Evolutionary conservation across 768 basidiomycete genomes (phyloP).

Genomic region (Termitomyces sp.): DNA sequence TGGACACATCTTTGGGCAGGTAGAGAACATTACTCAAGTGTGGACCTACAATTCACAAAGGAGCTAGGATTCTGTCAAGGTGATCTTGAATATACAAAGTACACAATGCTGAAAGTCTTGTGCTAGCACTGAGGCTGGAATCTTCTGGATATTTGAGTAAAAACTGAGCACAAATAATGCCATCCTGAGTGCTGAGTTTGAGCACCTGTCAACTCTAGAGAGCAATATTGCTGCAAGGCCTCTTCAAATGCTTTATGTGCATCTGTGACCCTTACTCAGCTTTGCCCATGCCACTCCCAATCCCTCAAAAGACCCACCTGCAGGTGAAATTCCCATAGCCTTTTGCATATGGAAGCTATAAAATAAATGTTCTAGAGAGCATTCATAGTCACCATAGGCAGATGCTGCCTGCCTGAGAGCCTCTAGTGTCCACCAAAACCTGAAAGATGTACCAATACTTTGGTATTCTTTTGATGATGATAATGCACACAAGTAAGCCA

Average conservation of each 20-base stretch:
- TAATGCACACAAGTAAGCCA: neutral
- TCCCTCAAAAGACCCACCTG: neutral
- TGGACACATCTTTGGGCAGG: too few relatives aligned
- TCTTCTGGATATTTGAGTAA: neutral
- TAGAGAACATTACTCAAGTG: too few relatives aligned
- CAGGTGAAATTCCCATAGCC: neutral
- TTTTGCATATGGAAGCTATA: neutral
- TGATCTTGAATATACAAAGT: neutral
- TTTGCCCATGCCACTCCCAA: slow-evolving; percentile 6
- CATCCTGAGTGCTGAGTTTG: neutral
- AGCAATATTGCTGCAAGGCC: neutral
- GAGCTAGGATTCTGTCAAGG: neutral
- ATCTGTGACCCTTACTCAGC: neutral
- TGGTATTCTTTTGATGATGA: neutral
- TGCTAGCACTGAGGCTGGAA: neutral
- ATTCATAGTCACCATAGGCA: neutral
- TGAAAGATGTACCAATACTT: neutral
- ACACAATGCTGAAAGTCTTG: neutral
- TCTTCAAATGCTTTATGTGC: slow-evolving; percentile 5
- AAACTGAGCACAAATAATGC: neutral
- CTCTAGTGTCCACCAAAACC: neutral
- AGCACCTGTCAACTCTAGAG: neutral
- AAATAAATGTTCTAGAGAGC: neutral
- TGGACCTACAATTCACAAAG: neutral
- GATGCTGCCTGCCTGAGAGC: neutral